Evolutionary conservation across 345 rosid genomes (phyloP), one percentile per base, ranked within the genome.

Genomic region (Diplotaxis tenuifolia): DNA sequence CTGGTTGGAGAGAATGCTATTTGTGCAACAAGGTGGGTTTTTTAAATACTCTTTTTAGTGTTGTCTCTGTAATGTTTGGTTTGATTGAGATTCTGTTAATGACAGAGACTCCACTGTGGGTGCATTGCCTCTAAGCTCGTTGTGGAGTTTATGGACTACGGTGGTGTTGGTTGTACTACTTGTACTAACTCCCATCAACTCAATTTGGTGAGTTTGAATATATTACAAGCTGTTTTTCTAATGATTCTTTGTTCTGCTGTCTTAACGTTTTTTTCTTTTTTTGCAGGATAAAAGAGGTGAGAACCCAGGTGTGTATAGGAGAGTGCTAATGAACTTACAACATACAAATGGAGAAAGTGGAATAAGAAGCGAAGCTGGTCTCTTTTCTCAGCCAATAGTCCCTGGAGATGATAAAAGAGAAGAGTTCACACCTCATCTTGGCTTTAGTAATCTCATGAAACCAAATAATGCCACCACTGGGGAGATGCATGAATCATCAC

Each of bases 1-100:
- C 88, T 75, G 98, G 98, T 73, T 93, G 98, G 98, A 89, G 98
- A 77, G 86, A 91, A 40, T 93, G 98, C 82, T 70, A 53, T 49
- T 53, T 76, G 57, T 93, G 97, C 66, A 50, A 45, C 65, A 93
- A 88, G 90, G 97, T 89, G 3, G 27, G 73, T 53, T 50, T 45
- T 21, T 4, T 0, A 16, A 11, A 20, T 1, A 1, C n/a, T 25
- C 10, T 53, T 54, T 4, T 7, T 69, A 50, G 61, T 47, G 3
- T 5, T 10, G 0, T 67, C 21, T 21, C 21, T 71, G 65, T 22
- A 62, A 53, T 69, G 50, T 38, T 57, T 67, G 45, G 50, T 38
- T 47, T 77, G 68, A 77, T 72, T 66, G 73, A 20, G 0, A 2
- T 32, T 61, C 0, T 72, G 68, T n/a, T 7, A 55, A 32, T 78